phyloP scores from a whole-genome alignment of 768 basidiomycete species.

The Termitomyces titanicus region DNA sequence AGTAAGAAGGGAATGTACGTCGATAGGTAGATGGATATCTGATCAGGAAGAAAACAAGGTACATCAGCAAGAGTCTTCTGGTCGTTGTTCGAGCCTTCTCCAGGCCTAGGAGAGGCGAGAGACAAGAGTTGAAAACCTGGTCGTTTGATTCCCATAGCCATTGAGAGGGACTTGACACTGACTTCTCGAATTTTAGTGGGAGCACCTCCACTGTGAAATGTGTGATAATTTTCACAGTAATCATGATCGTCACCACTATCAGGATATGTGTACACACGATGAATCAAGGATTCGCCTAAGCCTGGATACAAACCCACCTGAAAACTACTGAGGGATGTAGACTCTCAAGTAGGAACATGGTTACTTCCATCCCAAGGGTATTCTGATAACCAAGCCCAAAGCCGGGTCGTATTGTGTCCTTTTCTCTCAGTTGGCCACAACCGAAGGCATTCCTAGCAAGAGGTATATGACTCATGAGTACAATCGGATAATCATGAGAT shows the following conservation, averaged over 20 bases:
- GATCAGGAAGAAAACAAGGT: slow-evolving; percentile 82
- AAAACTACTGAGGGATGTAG: slow-evolving; percentile 69
- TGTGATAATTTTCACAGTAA: slow-evolving; percentile 72
- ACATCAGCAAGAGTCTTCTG: slow-evolving; percentile 43
- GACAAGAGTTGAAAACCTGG: slow-evolving; percentile 93
- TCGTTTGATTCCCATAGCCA: slow-evolving; percentile 79
- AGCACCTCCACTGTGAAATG: slow-evolving; percentile 15
- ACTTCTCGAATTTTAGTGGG: slow-evolving; percentile 56
- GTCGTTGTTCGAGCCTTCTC: neutral
- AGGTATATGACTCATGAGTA: slow-evolving; percentile 89
- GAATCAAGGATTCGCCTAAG: neutral
- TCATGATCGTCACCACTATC: slow-evolving; percentile 92
- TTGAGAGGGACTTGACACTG: slow-evolving; percentile 86
- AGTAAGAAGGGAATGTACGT: slow-evolving; percentile 68
- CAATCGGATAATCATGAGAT: slow-evolving; percentile 40
- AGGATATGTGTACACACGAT: slow-evolving; percentile 8
- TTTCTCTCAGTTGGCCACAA: slow-evolving; percentile 81
- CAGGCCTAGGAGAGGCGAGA: slow-evolving; percentile 38
- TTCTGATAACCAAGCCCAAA: slow-evolving; percentile 84
- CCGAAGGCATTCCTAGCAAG: slow-evolving; percentile 64
- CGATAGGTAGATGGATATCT: slow-evolving; percentile 70
- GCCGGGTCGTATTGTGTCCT: slow-evolving; percentile 68
- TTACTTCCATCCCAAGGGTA: slow-evolving; percentile 63
- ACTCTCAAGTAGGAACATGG: slow-evolving; percentile 59
- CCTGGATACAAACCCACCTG: slow-evolving; percentile 44